Evolutionary conservation across 257 asterid species (phyloP), one percentile per base, ranked within the genome.

Genomic region (Osmanthus fragrans): DNA sequence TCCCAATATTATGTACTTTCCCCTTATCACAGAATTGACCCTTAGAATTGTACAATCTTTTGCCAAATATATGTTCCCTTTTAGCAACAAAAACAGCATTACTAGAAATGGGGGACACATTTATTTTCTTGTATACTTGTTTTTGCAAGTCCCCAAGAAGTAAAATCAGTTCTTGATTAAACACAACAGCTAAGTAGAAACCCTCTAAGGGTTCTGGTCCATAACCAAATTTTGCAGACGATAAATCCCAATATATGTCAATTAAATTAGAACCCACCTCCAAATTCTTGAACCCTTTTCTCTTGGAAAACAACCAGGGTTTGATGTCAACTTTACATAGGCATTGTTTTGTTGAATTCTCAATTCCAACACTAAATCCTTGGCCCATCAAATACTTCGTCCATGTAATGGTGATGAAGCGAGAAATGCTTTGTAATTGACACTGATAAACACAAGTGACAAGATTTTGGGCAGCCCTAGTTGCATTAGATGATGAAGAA

Each of bases 181-280:
- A 76, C 15, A 84, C 83, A n/a, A 90, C 64, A 29, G 90, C 86
- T 4, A 92, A 32, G 40, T 87, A 87, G 83, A 86, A 92, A 15
- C 94, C 94, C 68, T 86, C 86, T 1, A 81, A 4, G 4, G 96
- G 97, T 45, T 92, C 94, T 0, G 96, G 96, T 63, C 92, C 72
- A 0, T 90, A 58, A 19, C 91, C 96, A n/a, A 90, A 92, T 71
- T 84, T 90, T 19, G 97, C 94, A 23, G 85, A 72, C 1, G 97
- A 89, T 65, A 92, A 79, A 73, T 92, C 97, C 96, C 97, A 92
- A 47, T 78, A 81, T 3, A 90, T 21, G 36, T 90, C 85, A 40
- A 90, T 67, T 4, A 13, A 58, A 49, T 77, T 78, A 3, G 93
- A 86, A 23, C 71, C 76, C 0, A 81, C 70, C 3, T 80, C 80